phyloP scores from a whole-genome alignment of 2,329 filamentous ascomycete species.

The Penicillium occitanis region DNA sequence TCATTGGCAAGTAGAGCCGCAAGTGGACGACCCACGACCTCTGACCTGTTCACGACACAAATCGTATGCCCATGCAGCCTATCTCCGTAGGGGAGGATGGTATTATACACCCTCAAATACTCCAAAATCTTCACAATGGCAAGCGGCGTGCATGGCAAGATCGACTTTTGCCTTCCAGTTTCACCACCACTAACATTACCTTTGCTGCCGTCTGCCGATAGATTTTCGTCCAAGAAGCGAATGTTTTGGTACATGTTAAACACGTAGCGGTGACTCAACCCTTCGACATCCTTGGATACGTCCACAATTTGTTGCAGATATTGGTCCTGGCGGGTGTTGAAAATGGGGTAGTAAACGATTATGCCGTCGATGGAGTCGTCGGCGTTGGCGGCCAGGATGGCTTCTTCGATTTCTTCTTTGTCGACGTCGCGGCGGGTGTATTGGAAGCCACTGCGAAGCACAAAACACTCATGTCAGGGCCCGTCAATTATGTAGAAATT shows the following conservation, averaged over 20 bases:
- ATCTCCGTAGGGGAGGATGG: conserved; percentile 88
- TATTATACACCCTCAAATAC: conserved; percentile 94
- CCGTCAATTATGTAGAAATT: no score
- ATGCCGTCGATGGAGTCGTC: conserved; percentile 79
- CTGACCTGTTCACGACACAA: conserved; percentile 92
- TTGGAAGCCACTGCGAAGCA: conserved; percentile 70
- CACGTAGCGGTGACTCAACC: conserved; percentile 87
- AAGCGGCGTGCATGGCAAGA: conserved; percentile 91
- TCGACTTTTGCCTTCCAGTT: conserved; percentile 72
- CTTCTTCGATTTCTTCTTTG: conserved; percentile 87
- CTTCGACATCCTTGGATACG: conserved; percentile 90
- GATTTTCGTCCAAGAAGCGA: conserved; percentile 74
- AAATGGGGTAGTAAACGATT: conserved; percentile 98
- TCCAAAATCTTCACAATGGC: conserved; percentile 97
- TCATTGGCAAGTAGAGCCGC: conserved; percentile 94
- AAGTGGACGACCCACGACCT: conserved; percentile 90
- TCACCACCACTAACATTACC: conserved; percentile 25
- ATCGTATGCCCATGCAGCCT: conserved; percentile 90
- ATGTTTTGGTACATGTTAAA: conserved; percentile 99
- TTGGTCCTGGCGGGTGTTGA: conserved; percentile 83
- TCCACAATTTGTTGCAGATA: conserved; percentile 95
- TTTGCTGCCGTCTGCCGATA: neutral
- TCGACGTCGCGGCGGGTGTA: conserved; percentile 82
- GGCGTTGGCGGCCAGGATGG: conserved; percentile 78
- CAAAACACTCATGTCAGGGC: conserved; percentile 44